Evolutionary conservation across 768 basidiomycete species (phyloP), one percentile per base, ranked within the genome.

Genomic region (Auriscalpium vulgare): DNA sequence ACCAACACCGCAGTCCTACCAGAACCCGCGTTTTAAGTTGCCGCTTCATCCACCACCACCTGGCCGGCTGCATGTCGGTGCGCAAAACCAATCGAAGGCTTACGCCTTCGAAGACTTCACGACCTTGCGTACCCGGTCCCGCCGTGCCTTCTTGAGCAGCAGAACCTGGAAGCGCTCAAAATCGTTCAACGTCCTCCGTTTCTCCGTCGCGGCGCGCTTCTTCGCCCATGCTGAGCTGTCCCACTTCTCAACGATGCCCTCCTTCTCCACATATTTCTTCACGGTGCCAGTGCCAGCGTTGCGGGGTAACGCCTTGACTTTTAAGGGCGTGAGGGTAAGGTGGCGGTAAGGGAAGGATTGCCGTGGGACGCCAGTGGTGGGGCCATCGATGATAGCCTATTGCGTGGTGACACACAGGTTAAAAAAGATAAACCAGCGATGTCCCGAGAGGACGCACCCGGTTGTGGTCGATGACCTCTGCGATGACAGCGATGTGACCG

Each of bases 391-490:
- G 69, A 99, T 83, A 37, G 95, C 95, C 95, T 98, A 66, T 0
- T 52, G 17, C 35, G 48, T 9, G 21, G 37, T 17, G 19, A 49
- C 48, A 21, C n/a, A 17, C 43, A n/a, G 23, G 46, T 36, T 16
- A 51, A 37, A 51, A 21, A 19, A 17, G 37, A 44, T 38, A 34
- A 34, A 36, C 19, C 2, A 46, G 11, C 44, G 5, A 43, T 16
- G 21, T 8, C 14, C 6, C 36, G 5, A 17, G 34, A 16, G 11
- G 17, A 72, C 88, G 59, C 69, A 97, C 95, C 71, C 95, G 85
- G 80, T 94, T 95, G 81, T 98, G 95, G 83, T 98, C 97, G 62
- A 98, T 95, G 73, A 98, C 95, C 74, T 98, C 94, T 51, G 84
- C 86, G 71, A 99, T 95, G 61, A 93, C 88, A 55, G 97, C 97